Base-by-base conservation (phyloP, 169 alveolate species). In the Cryptosporidium viatorum region DNA sequence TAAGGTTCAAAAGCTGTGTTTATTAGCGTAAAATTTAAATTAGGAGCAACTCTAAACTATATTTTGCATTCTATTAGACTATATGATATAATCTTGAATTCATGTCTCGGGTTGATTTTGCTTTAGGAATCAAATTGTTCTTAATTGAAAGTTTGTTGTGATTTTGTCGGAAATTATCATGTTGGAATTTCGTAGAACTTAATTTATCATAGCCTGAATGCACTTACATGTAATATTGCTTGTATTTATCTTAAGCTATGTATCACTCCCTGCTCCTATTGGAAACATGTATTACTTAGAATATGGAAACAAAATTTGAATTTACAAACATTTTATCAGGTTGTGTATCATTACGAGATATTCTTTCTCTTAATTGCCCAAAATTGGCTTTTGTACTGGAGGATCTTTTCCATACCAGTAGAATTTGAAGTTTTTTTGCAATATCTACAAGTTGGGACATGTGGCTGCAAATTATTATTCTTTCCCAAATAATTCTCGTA, bases 351-450 rank as follows among this genome's bases (percentile, higher is more conserved):
- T 55, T 55, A 55, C 35, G 67, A 23, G 35, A 55, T 55, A 55
- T 37, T 55, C 67, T 55, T 55, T 55, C 75, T 59, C 29, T 80
- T 80, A 62, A 65, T 62, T 48, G 73, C 67, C 89, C 89, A 80
- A 41, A 59, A 80, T 10, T 45, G 39, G 70, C 51, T 59, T 41
- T 59, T 80, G 31, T 45, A 80, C 67, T 65, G 60, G 51, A 80
- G 75, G 51, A 80, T 48, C 55, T 62, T 80, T 80, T 80, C 89
- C 75, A 80, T 62, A 31, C 89, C 89, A 29, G 68, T 16, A 35
- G 89, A 48, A 16, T 31, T 26, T n/a, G 80, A 60, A 29, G 89
- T 43, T 50, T 67, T 80, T 45, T 65, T 80, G 65, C 89, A 80
- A 43, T 45, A 80, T 65, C 68, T 80, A 62, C 89, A 80, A 18